Base-by-base conservation (phyloP, 2,329 filamentous ascomycete genomes). In the Neocatenulostroma microsporum region DNA sequence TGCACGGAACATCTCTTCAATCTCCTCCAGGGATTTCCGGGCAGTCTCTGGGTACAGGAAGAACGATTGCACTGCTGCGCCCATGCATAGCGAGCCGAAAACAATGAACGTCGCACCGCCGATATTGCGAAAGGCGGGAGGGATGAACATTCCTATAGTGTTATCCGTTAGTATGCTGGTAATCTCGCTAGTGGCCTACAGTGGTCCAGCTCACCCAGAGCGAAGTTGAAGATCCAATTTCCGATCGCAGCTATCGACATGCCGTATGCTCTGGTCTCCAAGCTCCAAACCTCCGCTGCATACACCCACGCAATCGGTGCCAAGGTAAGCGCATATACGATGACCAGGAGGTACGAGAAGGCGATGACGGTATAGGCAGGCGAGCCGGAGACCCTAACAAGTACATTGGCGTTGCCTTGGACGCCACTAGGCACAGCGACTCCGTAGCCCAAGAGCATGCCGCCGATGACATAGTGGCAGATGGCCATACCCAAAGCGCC, bases 231-330 rank as follows among this genome's bases (percentile, higher is more conserved):
- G 32, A 34, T 34, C 65, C 66, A 67, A 46, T 74, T 76, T 11
- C 68, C 67, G 17, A 73, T 61, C 3, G 73, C 67, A 0, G 73
- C 66, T 30, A 78, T 62, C 13, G 68, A 67, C 71, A 78, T 78
- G 15, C 74, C 75, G 1, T 63, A 70, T 1, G 74, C 75, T 23
- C 76, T 69, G 1, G 73, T 77, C 44, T 75, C 72, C 2, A 79
- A 62, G 0, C 72, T 74, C 72, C 73, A 78, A 3, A 78, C 72
- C 56, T 82, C 78, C 12, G 75, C 73, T 0, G 75, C 74, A 46
- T 82, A 81, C 29, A 80, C 70, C 77, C 78, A 81, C 36, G 70
- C 74, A 3, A 78, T 72, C 1, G 76, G 76, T 0, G 75, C 77
- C 13, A 78, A 67, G 0, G 76, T 80, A n/a, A 79, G 62, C 1